Percentiles rank a stretch among this genome's conserved stretches.
phyloP scores from a whole-genome alignment of 345 rosid genomes.

The Salix brachista region DNA sequence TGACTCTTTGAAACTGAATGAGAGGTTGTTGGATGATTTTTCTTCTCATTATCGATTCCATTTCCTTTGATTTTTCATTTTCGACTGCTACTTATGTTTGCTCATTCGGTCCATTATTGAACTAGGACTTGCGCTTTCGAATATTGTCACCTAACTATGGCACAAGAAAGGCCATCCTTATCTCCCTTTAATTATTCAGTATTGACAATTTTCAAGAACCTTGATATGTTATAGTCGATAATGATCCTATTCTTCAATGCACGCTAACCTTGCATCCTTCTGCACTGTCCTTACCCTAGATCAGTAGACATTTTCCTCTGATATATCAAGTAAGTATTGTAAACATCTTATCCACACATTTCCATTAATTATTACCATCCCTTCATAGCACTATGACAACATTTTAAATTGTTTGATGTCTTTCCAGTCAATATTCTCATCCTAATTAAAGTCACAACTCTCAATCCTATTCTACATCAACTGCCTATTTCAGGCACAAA shows the following conservation, averaged over 20 bases:
- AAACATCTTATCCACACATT: background rate
- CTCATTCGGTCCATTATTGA: background rate
- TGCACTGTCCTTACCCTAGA: background rate
- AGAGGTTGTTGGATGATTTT: background rate
- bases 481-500: background rate
- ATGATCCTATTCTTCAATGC: background rate
- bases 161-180: background rate
- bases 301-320: background rate
- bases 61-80: background rate
- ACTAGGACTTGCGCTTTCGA: background rate
- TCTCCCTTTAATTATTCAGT: background rate
- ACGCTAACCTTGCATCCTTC: background rate
- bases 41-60: background rate
- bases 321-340: background rate
- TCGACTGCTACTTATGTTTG: background rate
- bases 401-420: background rate
- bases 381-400: background rate
- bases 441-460: background rate
- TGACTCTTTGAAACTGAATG: background rate
- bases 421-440: background rate
- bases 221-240: background rate
- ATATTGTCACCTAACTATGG: background rate
- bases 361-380: background rate
- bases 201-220: background rate
- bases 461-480: background rate